Base-by-base conservation (phyloP, 495 filamentous ascomycete genomes). In the Tuber melanosporum region DNA sequence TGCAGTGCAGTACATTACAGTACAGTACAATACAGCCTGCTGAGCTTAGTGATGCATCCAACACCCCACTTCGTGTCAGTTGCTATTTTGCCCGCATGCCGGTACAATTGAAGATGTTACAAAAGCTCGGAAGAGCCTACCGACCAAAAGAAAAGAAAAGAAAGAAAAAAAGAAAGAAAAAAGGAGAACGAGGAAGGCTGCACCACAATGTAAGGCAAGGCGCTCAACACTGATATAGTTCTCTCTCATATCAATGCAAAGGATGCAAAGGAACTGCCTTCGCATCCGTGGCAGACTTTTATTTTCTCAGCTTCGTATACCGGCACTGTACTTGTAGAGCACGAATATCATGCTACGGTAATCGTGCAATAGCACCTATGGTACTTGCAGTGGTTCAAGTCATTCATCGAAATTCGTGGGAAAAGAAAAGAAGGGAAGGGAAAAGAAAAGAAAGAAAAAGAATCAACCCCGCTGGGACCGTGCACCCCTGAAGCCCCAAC, bases 81-180 rank as follows among this genome's bases (percentile, higher is more conserved):
- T 66, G 26, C 57, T 36, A 66, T 66, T 66, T 66, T 66, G 57
- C 57, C 57, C 57, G 57, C 57, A 66, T 66, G 17, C 45, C 45
- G 45, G 45, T 47, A 62, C 26, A 36, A 66, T 66, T 66, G 26
- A 66, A 44, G 69, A 52, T 72, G 46, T 77, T 74, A 47, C 71
- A 73, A 66, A 76, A 73, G 45, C 66, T 66, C 57, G 77, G 62
- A 74, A 42, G 41, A 78, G 44, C n/a, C 26, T 74, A 66, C 39
- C n/a, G 46, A 52, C 43, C 20, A 36, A 66, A 66, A 66, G 57
- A 26, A 45, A 75, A 47, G 19, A 75, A 49, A 45, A 74, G 41
- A 70, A 52, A 52, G 71, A 49, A 62, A 46, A 36, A 36, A n/a
- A 39, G 1, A 72, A 75, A 70, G n/a, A n/a, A 73, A 75, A 79